Evolutionary conservation across 1,284 basidiomycete genomes (phyloP).

Genomic region (Naganishia cerealis): DNA sequence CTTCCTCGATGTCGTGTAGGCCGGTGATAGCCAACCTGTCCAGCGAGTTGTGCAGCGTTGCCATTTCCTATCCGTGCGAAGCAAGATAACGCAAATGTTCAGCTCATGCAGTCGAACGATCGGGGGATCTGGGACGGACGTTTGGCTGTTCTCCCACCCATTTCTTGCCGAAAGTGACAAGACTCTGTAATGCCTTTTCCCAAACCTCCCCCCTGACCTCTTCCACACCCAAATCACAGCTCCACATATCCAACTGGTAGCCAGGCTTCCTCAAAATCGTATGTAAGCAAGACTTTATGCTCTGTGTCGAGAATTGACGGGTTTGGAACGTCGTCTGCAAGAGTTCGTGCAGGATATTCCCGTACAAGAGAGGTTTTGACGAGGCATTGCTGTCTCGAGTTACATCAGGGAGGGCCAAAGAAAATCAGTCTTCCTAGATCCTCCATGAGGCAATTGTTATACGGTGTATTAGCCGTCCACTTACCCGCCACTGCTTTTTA

Average conservation of each 20-base stretch:
- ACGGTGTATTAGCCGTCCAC: not conserved
- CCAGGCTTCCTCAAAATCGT: slow-evolving; percentile 45
- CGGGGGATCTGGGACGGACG: slow-evolving; percentile 35
- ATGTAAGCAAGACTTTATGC: slow-evolving; percentile 42
- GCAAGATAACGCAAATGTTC: slow-evolving; percentile 2
- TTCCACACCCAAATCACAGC: slow-evolving; percentile 47
- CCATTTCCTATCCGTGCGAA: slow-evolving; percentile 59
- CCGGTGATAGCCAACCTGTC: slow-evolving; percentile 68
- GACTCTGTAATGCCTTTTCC: slow-evolving; percentile 44
- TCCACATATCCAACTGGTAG: slow-evolving; percentile 50
- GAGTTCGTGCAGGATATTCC: slow-evolving; percentile 84
- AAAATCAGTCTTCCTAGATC: not conserved
- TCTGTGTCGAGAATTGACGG: slow-evolving; percentile 43
- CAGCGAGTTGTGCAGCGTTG: slow-evolving; percentile 60
- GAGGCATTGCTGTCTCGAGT: slow-evolving; percentile 35
- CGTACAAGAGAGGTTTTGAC: slow-evolving; percentile 67
- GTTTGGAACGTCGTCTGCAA: slow-evolving; percentile 70
- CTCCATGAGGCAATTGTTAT: not conserved
- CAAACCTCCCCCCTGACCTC: slow-evolving; percentile 50
- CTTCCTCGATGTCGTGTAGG: slow-evolving; percentile 87
- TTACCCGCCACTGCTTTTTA: slow-evolving; percentile 53
- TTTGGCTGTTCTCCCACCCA: slow-evolving; percentile 45
- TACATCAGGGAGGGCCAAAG: not conserved
- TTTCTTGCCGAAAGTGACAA: slow-evolving; percentile 48
- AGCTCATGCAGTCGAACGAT: not conserved